phyloP scores from a whole-genome alignment of 1,284 basidiomycete genomes.

The Agroathelia rolfsii region DNA sequence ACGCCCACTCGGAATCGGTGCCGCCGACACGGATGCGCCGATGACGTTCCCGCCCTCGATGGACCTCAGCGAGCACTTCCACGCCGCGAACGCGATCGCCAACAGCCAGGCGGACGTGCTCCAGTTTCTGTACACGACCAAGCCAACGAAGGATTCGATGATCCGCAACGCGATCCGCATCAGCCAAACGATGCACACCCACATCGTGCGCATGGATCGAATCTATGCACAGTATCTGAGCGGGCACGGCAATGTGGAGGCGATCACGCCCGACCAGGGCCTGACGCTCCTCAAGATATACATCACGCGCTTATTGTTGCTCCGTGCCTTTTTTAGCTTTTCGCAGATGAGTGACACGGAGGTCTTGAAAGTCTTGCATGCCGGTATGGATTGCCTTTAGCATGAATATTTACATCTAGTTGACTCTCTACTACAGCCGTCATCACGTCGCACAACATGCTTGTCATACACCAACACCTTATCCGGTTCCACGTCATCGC shows the following conservation, averaged over 20 bases:
- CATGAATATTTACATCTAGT: neutral
- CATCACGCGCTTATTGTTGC: slow-evolving; percentile 65
- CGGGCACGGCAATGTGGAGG: too few relatives aligned
- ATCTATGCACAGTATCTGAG: too few relatives aligned
- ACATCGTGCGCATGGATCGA: too few relatives aligned
- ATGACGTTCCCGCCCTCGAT: slow-evolving; percentile 38
- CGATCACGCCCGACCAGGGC: slow-evolving; percentile 68
- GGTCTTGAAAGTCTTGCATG: slow-evolving; percentile 57
- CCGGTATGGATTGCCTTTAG: slow-evolving; percentile 38
- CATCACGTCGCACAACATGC: slow-evolving; percentile 74
- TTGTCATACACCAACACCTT: slow-evolving; percentile 69
- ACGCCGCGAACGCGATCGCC: slow-evolving; percentile 56
- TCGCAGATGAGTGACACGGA: slow-evolving; percentile 55
- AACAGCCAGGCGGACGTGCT: slow-evolving; percentile 81
- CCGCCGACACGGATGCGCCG: slow-evolving; percentile 71
- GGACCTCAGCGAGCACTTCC: slow-evolving; percentile 61
- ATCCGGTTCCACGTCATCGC: slow-evolving; percentile 74
- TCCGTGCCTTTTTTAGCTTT: slow-evolving; percentile 67
- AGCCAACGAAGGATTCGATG: slow-evolving; percentile 53
- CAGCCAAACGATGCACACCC: slow-evolving; percentile 60
- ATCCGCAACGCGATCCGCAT: slow-evolving; percentile 69
- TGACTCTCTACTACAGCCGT: slow-evolving; percentile 39
- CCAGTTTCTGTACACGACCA: slow-evolving; percentile 65
- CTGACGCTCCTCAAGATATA: slow-evolving; percentile 71
- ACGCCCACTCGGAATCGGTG: slow-evolving; percentile 70